These are phyloP conservation scores for Fusarium transvaalense DNA, from an alignment of 2,329 filamentous ascomycete genomes.

Conservation along the genomic window DNA sequence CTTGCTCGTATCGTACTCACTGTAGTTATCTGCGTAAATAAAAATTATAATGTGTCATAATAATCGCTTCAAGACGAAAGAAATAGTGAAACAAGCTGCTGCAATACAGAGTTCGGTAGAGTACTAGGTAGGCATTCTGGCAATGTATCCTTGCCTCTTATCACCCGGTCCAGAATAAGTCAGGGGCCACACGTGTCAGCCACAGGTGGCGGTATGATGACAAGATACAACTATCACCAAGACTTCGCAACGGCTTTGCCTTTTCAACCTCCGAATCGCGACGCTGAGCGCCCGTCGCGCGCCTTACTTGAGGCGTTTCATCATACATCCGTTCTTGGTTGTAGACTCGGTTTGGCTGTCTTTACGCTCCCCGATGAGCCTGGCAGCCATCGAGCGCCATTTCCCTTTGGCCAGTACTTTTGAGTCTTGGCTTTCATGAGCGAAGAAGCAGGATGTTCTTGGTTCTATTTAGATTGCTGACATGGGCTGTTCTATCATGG, in stretches of 20 bases:
- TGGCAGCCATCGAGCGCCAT: conserved; percentile 40
- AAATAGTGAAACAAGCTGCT: not conserved
- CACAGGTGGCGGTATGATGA: conserved; percentile 44
- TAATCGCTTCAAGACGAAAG: not conserved
- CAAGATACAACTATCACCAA: conserved; percentile 35
- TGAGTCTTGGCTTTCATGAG: conserved; percentile 38
- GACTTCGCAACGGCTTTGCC: conserved; percentile 21
- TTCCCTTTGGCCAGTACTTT: conserved; percentile 35
- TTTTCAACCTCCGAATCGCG: conserved; percentile 20
- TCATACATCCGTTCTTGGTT: conserved; percentile 12
- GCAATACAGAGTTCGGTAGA: not conserved
- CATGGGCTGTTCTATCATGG: conserved; percentile 57
- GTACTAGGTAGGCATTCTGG: not conserved
- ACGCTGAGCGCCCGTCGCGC: conserved; percentile 40
- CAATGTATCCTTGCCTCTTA: not conserved
- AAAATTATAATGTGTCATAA: not conserved
- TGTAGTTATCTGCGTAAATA: not conserved
- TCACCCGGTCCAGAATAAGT: not conserved
- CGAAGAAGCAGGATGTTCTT: conserved; percentile 49
- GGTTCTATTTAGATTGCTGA: conserved; percentile 41
- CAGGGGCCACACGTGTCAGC: conserved; percentile 30
- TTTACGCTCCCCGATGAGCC: conserved; percentile 44
- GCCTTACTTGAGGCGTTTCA: conserved; percentile 20
- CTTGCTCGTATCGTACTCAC: not conserved
- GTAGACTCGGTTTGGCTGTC: conserved; percentile 6